phyloP scores from a whole-genome alignment of 139 green algal genomes.

The Micromonas commoda region DNA sequence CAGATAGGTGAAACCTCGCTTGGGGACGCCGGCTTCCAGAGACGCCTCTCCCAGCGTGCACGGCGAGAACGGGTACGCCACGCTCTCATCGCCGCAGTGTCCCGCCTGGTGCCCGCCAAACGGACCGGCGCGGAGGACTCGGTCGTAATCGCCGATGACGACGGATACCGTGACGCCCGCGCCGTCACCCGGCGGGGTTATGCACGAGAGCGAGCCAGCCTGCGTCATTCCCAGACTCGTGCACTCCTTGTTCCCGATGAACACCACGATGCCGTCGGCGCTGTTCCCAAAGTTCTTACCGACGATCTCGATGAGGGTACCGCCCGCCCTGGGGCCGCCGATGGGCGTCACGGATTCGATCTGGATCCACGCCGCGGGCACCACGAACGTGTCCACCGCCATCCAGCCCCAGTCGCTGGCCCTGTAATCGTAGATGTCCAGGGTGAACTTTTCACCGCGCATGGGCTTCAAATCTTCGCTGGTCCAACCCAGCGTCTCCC shows the following conservation, averaged over 20 bases:
- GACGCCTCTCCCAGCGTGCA: neutral
- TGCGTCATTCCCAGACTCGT: neutral
- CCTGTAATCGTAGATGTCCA: slow-evolving; percentile 29
- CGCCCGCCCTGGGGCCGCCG: neutral
- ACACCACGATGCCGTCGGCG: slow-evolving; percentile 15
- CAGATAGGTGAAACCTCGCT: slow-evolving; percentile 25
- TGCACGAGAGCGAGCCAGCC: slow-evolving; percentile 6
- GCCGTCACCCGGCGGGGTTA: slow-evolving; percentile 12
- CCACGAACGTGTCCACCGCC: slow-evolving; percentile 24
- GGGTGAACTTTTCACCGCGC: slow-evolving; percentile 16
- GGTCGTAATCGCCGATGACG: slow-evolving; percentile 26
- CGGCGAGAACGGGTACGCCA: slow-evolving; percentile 1
- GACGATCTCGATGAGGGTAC: slow-evolving; percentile 2
- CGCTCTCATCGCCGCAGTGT: slow-evolving; percentile 14
- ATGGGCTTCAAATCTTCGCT: neutral
- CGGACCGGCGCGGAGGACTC: neutral
- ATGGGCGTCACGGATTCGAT: slow-evolving; percentile 5
- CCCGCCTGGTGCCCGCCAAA: slow-evolving; percentile 23
- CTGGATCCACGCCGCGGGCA: slow-evolving; percentile 2
- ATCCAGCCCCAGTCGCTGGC: slow-evolving; percentile 19
- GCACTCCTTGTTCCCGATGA: slow-evolving; percentile 29
- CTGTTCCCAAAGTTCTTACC: slow-evolving; percentile 19
- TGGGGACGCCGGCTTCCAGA: neutral
- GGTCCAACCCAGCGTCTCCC: slow-evolving; percentile 3
- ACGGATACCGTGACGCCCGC: slow-evolving; percentile 23